phyloP scores from a whole-genome alignment of 2,329 filamentous ascomycete genomes.

The Zasmidium cellare region DNA sequence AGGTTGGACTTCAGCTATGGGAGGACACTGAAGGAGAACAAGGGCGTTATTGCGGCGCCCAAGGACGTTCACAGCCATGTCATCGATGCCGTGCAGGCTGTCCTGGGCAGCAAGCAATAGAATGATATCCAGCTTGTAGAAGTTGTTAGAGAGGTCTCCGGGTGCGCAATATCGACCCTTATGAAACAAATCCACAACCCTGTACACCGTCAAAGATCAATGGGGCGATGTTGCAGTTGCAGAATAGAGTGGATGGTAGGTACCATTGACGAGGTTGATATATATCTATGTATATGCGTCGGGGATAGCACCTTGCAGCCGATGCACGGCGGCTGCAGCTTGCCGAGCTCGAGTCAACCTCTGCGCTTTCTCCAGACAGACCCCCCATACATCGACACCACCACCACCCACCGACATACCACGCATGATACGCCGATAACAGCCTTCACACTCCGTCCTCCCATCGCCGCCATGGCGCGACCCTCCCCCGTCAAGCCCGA shows the following conservation, averaged over 20 bases:
- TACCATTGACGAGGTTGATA: too few species aligned
- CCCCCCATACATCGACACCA: not conserved
- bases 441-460: not conserved
- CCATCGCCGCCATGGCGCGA: slow-evolving; percentile 10
- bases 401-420: too few species aligned
- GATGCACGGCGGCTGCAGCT: not conserved
- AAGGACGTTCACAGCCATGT: slow-evolving; percentile 73
- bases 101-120: slow-evolving; percentile 57
- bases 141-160: too few species aligned
- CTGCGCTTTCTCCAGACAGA: not conserved
- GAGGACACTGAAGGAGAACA: slow-evolving; percentile 83
- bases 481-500: slow-evolving; percentile 4
- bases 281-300: not conserved
- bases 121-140: not conserved
- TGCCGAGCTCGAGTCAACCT: not conserved
- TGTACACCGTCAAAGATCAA: too few species aligned
- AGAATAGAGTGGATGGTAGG: too few species aligned
- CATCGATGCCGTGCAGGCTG: slow-evolving; percentile 77
- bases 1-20: slow-evolving; percentile 83
- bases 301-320: not conserved
- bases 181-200: too few species aligned
- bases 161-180: too few species aligned
- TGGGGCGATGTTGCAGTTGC: too few species aligned
- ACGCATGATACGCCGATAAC: not conserved
- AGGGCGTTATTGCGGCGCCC: slow-evolving; percentile 88